Evolutionary conservation across 129 eudicot species (phyloP).

Genomic region (Lonicera japonica): DNA sequence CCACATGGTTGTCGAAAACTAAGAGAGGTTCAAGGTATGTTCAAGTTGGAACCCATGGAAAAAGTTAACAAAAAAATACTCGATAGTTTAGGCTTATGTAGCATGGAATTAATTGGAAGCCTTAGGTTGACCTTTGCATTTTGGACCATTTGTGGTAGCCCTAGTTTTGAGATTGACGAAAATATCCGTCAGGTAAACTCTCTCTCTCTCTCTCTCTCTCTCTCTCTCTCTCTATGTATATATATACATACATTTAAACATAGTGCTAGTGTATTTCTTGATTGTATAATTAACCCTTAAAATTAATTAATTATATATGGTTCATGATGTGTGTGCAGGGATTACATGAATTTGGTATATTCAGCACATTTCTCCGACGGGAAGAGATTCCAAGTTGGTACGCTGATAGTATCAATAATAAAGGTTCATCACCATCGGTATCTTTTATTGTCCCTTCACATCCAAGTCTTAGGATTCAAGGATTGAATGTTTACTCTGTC

Average conservation of each 20-base stretch:
- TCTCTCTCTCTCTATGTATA: not conserved
- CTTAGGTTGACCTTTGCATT: not conserved
- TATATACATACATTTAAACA: too few relatives aligned
- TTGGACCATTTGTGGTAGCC: not conserved
- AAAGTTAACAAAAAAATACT: too few relatives aligned
- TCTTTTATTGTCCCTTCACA: not conserved
- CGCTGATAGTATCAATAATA: too few relatives aligned
- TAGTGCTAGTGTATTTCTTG: too few relatives aligned
- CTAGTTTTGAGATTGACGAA: too few relatives aligned
- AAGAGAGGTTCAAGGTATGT: too few relatives aligned
- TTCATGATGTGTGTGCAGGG: not conserved
- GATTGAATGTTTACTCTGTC: not conserved
- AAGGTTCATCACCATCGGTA: too few relatives aligned
- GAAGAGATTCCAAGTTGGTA: constrained; percentile 8
- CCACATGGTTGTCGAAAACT: not conserved
- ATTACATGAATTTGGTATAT: constrained; percentile 4
- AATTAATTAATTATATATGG: not conserved
- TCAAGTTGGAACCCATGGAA: too few relatives aligned
- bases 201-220: too few relatives aligned
- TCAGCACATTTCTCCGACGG: constrained; percentile 14
- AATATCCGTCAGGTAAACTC: too few relatives aligned
- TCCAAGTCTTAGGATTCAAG: not conserved
- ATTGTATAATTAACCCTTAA: too few relatives aligned
- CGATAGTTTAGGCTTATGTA: not conserved
- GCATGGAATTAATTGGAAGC: not conserved